These are phyloP conservation scores for Ramichloridium luteum DNA, from an alignment of 2,329 filamentous ascomycete genomes.

Conservation along the genomic window DNA sequence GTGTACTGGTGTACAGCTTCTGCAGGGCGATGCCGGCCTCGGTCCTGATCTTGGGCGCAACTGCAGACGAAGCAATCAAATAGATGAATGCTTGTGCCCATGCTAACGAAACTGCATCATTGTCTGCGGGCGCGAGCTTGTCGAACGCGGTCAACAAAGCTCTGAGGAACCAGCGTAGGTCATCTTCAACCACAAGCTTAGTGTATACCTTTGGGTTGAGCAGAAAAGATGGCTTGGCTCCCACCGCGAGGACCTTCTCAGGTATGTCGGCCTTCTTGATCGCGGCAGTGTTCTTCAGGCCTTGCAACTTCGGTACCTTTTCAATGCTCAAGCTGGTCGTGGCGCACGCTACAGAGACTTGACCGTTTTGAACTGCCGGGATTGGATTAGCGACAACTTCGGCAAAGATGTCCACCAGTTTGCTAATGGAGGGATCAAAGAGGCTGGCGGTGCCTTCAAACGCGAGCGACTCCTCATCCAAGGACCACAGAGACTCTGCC, in stretches of 20 bases:
- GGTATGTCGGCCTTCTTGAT: conserved; percentile 51
- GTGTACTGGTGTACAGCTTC: conserved; percentile 48
- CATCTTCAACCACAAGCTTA: conserved; percentile 62
- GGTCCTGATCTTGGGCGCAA: conserved; percentile 52
- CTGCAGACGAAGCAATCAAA: conserved; percentile 50
- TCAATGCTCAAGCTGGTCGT: conserved; percentile 50
- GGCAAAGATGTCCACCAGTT: conserved; percentile 57
- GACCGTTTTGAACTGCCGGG: conserved; percentile 65
- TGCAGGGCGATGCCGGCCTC: conserved; percentile 52
- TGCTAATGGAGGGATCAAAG: conserved; percentile 38
- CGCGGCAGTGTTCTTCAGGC: conserved; percentile 44
- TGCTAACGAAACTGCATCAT: conserved; percentile 18
- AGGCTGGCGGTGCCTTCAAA: conserved; percentile 36
- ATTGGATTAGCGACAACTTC: conserved; percentile 70
- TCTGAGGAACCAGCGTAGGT: conserved; percentile 63
- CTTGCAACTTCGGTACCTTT: conserved; percentile 39
- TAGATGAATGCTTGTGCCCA: conserved; percentile 87
- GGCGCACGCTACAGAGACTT: conserved; percentile 69
- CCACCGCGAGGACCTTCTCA: conserved; percentile 53
- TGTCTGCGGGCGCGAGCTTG: conserved; percentile 34
- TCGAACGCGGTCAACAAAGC: conserved; percentile 53
- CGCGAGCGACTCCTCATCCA: conserved; percentile 37
- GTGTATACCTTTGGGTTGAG: conserved; percentile 75
- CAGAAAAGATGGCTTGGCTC: conserved; percentile 79
- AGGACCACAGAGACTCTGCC: conserved; percentile 56